Evolutionary conservation across 1,284 basidiomycete species (phyloP).

Genomic region (Lentinus polychrous): DNA sequence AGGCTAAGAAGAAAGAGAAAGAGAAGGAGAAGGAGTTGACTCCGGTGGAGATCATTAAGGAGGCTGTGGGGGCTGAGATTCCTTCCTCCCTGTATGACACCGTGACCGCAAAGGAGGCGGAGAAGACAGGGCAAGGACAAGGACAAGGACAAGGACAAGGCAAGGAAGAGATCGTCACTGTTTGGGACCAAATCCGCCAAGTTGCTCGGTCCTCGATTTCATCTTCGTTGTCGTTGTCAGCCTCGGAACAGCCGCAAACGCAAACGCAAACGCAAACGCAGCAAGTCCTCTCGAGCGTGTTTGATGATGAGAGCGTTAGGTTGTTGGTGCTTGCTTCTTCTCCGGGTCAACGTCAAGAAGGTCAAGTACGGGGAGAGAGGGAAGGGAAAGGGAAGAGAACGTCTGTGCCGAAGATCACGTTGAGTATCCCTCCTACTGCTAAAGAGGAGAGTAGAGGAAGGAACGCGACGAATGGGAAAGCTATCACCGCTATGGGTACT

Average conservation of each 20-base stretch:
- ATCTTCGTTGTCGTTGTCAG: too few species aligned
- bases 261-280: neutral
- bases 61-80: constrained; percentile 47
- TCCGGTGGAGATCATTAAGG: constrained; percentile 50
- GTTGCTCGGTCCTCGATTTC: neutral
- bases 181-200: constrained; percentile 4
- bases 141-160: neutral
- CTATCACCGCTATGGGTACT: constrained; percentile 9
- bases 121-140: constrained; percentile 12
- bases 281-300: neutral
- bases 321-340: too few species aligned
- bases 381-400: constrained; percentile 19
- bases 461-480: constrained; percentile 15
- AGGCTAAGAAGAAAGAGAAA: constrained; percentile 8
- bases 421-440: constrained; percentile 12
- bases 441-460: constrained; percentile 12
- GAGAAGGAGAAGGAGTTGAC: constrained; percentile 35
- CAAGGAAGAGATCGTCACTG: too few species aligned
- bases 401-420: constrained; percentile 12
- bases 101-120: neutral
- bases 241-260: too few species aligned
- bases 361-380: constrained; percentile 43
- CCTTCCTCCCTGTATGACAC: too few species aligned
- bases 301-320: neutral
- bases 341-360: too few species aligned